Evolutionary conservation across 257 asterid species (phyloP), one percentile per base, ranked within the genome.

Genomic region (Ajuga chamaepitys): DNA sequence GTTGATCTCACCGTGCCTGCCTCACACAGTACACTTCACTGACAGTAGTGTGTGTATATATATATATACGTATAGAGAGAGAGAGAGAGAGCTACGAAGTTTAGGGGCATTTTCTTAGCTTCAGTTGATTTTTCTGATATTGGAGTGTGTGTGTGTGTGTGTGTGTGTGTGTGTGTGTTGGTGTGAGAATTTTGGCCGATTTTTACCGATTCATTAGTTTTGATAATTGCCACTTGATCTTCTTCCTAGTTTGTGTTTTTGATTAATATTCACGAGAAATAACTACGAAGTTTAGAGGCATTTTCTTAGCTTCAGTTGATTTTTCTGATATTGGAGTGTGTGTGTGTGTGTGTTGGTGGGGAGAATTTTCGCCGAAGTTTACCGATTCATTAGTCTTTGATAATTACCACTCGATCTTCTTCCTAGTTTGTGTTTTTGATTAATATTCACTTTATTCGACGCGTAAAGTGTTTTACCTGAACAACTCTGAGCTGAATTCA

Each of bases 391-490:
- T n/a, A 1, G 50, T 48, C 18, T 34, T 17, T 7, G 70, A 64
- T 47, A 55, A 21, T 53, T 56, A 45, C 13, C 21, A 41, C 18
- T 51, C 45, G 46, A 37, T 55, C 48, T 28, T 66, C 73, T 63
- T 25, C 11, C 35, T 53, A 13, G 6, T 47, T 42, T 51, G 16
- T 70, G 67, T 46, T 45, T 65, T 75, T 40, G 41, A 48, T 70
- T 64, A n/a, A 45, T 58, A 8, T 66, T 50, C 35, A 16, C 78
- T 70, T 72, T 70, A 70, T 74, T 71, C 74, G 65, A 77, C 81
- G 83, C 81, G 82, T 79, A 68, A 77, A 67, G 77, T 20, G 52
- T 75, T 34, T 59, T 65, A 66, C 67, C 48, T 21, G 69, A 65
- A 28, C 37, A 54, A 16, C 24, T 18, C 34, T 45, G 37, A 8